Percentiles rank a stretch among this genome's conserved stretches.
Evolutionary conservation across 1,139 yeast genomes (phyloP).

Genomic region (Candida mesenterica): DNA sequence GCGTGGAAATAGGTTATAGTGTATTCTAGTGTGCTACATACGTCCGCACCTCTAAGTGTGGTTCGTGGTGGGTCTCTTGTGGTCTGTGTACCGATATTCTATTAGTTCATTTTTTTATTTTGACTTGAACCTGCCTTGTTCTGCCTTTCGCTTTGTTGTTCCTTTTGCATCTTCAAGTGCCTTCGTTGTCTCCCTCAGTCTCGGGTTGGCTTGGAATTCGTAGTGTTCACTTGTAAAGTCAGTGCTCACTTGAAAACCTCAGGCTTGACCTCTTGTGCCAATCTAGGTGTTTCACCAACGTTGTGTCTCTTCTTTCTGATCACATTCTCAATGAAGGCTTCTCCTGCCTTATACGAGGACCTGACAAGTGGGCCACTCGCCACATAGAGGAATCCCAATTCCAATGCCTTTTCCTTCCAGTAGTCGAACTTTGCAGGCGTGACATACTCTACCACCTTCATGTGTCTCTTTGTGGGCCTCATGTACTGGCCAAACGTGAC

Average conservation of each 20-base stretch:
- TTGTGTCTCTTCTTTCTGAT: constrained; percentile 68
- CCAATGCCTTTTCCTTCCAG: constrained; percentile 88
- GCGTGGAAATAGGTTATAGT: too few species aligned
- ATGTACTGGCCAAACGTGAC: constrained; percentile 98
- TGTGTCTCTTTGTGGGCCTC: constrained; percentile 98
- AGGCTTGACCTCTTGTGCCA: constrained; percentile 18
- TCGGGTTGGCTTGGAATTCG: too few species aligned
- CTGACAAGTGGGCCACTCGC: constrained; percentile 97
- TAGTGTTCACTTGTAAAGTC: too few species aligned
- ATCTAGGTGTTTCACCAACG: constrained; percentile 45
- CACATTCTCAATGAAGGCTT: constrained; percentile 93
- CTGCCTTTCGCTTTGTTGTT: too few species aligned
- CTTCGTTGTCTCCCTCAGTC: background rate
- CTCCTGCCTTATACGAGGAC: constrained; percentile 97
- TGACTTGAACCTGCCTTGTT: too few species aligned
- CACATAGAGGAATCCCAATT: constrained; percentile 90
- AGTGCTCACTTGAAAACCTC: background rate
- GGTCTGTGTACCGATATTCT: too few species aligned
- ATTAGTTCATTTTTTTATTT: too few species aligned
- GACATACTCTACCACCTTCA: constrained; percentile 95
- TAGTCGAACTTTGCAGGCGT: constrained; percentile 93
- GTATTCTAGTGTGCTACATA: too few species aligned
- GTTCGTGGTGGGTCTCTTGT: too few species aligned
- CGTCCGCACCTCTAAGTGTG: too few species aligned
- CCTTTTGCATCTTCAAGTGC: background rate